A percentile compares a stretch with the other conserved stretches of the same genome.
These are phyloP conservation scores for Aspergillus puulaauensis DNA, from an alignment of 2,329 filamentous ascomycete species.

Conservation along the genomic window DNA sequence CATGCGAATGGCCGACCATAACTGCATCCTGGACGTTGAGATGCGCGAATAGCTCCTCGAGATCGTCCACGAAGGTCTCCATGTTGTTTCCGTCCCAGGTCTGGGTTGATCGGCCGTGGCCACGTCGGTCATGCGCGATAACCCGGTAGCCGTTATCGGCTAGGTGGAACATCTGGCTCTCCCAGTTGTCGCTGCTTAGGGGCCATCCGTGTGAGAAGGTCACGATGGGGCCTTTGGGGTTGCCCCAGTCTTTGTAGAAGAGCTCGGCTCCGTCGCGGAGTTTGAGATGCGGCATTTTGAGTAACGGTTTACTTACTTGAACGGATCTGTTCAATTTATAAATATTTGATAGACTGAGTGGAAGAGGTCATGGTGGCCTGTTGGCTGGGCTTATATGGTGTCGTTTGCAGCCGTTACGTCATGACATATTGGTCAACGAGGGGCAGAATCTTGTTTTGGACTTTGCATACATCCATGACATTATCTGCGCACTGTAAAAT, in stretches of 20 bases:
- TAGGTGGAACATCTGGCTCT: slow-evolving; percentile 42
- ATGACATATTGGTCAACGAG: too few relatives aligned
- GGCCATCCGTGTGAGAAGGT: slow-evolving; percentile 45
- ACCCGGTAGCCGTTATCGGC: slow-evolving; percentile 38
- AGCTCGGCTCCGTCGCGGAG: slow-evolving; percentile 39
- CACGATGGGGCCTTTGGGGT: slow-evolving; percentile 31
- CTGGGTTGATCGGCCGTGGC: slow-evolving; percentile 42
- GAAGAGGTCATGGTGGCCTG: too few relatives aligned
- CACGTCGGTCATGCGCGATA: slow-evolving; percentile 36
- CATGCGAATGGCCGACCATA: slow-evolving; percentile 43
- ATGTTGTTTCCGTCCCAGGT: slow-evolving; percentile 43
- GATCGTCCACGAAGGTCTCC: slow-evolving; percentile 42
- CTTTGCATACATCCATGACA: too few relatives aligned
- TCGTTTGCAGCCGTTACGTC: too few relatives aligned
- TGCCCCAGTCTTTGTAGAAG: slow-evolving; percentile 48
- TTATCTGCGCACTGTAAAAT: too few relatives aligned
- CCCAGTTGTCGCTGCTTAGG: slow-evolving; percentile 41
- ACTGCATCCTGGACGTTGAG: slow-evolving; percentile 35
- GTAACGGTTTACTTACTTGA: too few relatives aligned
- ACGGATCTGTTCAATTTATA: too few relatives aligned
- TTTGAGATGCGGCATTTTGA: slow-evolving; percentile 27
- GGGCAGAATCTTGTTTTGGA: too few relatives aligned
- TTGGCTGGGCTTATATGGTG: too few relatives aligned
- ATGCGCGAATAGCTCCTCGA: slow-evolving; percentile 35
- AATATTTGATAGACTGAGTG: too few relatives aligned